Evolutionary conservation across 345 rosid genomes (phyloP).

Genomic region (Raphanus raphanistrum): DNA sequence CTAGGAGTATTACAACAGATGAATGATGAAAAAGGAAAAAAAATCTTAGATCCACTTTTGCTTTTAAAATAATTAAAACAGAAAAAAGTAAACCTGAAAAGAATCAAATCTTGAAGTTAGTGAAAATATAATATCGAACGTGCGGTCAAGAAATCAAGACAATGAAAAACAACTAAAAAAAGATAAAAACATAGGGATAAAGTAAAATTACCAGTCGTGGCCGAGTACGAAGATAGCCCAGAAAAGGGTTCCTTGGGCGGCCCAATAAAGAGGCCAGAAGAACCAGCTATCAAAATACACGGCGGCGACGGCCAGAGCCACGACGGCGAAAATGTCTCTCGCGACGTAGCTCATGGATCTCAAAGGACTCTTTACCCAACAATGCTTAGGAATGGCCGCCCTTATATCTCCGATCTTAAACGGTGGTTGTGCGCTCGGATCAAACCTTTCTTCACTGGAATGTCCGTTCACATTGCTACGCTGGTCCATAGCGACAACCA

Average conservation of each 20-base stretch:
- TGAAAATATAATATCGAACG: not conserved
- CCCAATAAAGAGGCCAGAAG: slow-evolving; percentile 73
- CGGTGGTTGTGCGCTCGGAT: slow-evolving; percentile 66
- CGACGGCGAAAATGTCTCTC: slow-evolving; percentile 57
- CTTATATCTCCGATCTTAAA: slow-evolving; percentile 65
- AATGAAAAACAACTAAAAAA: not conserved
- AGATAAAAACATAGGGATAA: not conserved
- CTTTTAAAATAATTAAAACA: not conserved
- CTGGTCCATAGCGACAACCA: slow-evolving; percentile 39
- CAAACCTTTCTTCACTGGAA: slow-evolving; percentile 43
- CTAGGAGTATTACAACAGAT: slow-evolving; percentile 20
- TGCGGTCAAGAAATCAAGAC: slow-evolving; percentile 23
- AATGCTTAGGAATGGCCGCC: slow-evolving; percentile 74
- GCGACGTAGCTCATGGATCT: slow-evolving; percentile 68
- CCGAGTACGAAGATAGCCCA: slow-evolving; percentile 94
- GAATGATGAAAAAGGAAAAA: not conserved
- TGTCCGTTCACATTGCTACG: slow-evolving; percentile 22
- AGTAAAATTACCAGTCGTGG: slow-evolving; percentile 67
- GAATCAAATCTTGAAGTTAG: slow-evolving; percentile 20
- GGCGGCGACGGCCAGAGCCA: slow-evolving; percentile 49
- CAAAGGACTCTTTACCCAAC: slow-evolving; percentile 73
- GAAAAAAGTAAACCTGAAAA: slow-evolving; percentile 20
- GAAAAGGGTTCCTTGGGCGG: slow-evolving; percentile 77
- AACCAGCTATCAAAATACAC: slow-evolving; percentile 50
- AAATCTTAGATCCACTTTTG: slow-evolving; percentile 31